Evolutionary conservation across 2,329 filamentous ascomycete genomes (phyloP), one percentile per base, ranked within the genome.

Genomic region (Cephalotrichum gorgonifer): DNA sequence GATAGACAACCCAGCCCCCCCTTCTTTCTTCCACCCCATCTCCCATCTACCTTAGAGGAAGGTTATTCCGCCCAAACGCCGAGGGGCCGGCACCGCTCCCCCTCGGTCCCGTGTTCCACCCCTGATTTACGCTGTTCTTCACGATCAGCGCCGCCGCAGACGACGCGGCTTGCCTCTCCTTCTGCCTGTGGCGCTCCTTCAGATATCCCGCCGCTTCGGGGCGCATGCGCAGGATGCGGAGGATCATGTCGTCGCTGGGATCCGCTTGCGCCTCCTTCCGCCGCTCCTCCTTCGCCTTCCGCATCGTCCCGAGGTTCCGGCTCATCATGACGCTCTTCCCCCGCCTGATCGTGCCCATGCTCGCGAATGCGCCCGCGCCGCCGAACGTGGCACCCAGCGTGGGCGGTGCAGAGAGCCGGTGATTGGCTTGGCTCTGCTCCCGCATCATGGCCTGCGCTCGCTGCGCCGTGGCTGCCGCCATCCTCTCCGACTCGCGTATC

Each of bases 161-260:
- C 6, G 88, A 84, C 2, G 91, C 90, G 4, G 88, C 88, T 61
- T 96, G 80, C 55, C 93, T 78, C 70, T 97, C 93, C 72, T 95
- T 95, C 63, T 98, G 93, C 54, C 93, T 78, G 62, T 88, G 90
- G 39, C 93, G 75, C 64, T 97, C 91, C 60, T 87, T 88, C 52
- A 98, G 74, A 66, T 98, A 98, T 30, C 79, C 72, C 44, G 83
- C 78, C 3, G 93, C 93, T 68, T 97, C 93, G 2, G 89, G 88
- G 48, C 93, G 76, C 93, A 98, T 98, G 47, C 93, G 78, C 55
- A 98, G 67, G 55, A 98, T 98, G 20, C 93, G 78, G 58, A 98
- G 67, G 56, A 98, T 97, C 86, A 97, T 97, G 63, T 98, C 93
- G 64, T 98, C 93, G 62, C 85, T 95, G 2, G 93, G 91, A 63